Percentiles rank a stretch among this genome's conserved stretches.
These are phyloP conservation scores for Salix udensis DNA, from an alignment of 345 rosid genomes.

Conservation along the genomic window DNA sequence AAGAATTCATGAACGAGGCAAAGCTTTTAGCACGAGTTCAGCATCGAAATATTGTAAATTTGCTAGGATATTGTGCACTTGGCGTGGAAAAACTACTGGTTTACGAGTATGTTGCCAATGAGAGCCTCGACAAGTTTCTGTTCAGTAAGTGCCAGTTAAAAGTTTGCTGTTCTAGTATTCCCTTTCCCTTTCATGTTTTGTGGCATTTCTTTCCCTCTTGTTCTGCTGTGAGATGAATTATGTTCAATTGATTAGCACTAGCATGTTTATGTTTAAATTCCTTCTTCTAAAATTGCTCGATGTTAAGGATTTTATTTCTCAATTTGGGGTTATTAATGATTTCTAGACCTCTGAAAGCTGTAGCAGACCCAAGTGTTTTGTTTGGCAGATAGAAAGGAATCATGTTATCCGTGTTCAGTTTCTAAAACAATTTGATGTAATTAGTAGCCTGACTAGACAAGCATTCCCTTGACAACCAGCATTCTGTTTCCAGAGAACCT, in stretches of 20 bases:
- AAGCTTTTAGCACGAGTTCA: conserved; percentile 83
- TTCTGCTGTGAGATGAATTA: background rate
- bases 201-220: background rate
- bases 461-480: background rate
- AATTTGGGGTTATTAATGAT: background rate
- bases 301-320: background rate
- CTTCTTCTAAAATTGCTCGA: background rate
- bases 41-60: conserved; percentile 88
- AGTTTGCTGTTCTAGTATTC: background rate
- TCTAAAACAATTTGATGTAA: background rate
- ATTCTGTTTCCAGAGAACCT: background rate
- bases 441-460: background rate
- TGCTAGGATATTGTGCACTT: conserved; percentile 78
- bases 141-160: conserved; percentile 61
- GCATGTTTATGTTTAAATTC: background rate
- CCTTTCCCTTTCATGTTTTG: background rate
- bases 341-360: background rate
- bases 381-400: background rate
- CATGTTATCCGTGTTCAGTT: background rate
- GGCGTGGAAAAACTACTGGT: conserved; percentile 87
- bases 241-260: background rate
- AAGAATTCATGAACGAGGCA: conserved; percentile 84
- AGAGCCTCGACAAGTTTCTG: conserved; percentile 91
- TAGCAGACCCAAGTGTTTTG: background rate
- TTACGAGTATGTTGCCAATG: conserved; percentile 72